A percentile compares a stretch with the other conserved stretches of the same genome.
phyloP scores from a whole-genome alignment of 2,329 filamentous ascomycete genomes.

The Colletotrichum phormii region DNA sequence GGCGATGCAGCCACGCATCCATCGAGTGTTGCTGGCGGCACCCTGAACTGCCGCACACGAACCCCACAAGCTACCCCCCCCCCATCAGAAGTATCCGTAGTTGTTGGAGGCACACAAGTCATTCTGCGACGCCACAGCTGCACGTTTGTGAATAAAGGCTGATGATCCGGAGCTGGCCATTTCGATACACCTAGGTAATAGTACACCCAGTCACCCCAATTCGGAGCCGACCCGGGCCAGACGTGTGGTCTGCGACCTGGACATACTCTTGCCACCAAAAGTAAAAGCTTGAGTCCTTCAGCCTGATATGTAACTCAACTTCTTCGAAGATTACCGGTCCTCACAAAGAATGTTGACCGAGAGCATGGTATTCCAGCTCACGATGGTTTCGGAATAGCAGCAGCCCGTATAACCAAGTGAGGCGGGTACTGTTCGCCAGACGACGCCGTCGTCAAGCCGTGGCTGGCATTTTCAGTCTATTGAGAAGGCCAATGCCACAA shows the following conservation, averaged over 20 bases:
- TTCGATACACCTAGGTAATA: no score
- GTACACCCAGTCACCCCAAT: no score
- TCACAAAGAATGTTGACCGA: no score
- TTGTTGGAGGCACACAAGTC: neutral
- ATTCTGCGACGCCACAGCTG: constrained; percentile 15
- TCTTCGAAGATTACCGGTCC: neutral
- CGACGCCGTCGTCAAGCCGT: neutral
- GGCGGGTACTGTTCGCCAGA: neutral
- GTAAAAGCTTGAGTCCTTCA: neutral
- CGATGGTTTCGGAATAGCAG: neutral
- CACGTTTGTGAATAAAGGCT: neutral
- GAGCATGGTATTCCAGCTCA: neutral
- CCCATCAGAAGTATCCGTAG: neutral
- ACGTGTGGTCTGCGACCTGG: neutral
- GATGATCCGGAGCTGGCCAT: neutral
- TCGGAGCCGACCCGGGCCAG: neutral
- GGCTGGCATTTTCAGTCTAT: neutral
- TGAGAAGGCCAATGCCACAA: constrained; percentile 2
- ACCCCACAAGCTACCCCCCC: neutral
- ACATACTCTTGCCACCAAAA: neutral
- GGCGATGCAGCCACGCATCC: constrained; percentile 30
- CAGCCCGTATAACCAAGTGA: neutral
- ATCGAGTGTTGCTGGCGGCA: constrained; percentile 13
- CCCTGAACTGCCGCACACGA: constrained; percentile 14
- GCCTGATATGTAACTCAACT: neutral